Base-by-base conservation (phyloP, 139 green algal genomes). In the Chlamydomonas sp. region DNA sequence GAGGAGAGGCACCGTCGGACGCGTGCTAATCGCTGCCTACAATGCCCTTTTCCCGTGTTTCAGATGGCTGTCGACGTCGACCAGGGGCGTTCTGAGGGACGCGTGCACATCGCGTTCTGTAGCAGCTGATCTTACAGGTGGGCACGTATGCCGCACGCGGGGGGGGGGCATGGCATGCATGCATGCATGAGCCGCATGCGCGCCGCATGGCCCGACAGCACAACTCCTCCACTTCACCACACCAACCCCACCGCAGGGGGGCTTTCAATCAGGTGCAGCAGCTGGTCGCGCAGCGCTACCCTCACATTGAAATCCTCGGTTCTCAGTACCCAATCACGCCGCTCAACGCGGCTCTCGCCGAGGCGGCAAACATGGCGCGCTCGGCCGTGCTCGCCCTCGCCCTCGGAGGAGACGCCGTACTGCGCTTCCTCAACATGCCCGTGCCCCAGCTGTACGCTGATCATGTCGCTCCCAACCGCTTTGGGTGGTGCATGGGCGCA, bases 231-330 rank as follows among this genome's bases (percentile, higher is more conserved):
- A n/a, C 6, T n/a, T 54, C 6, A 16, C 34, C 24, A 60, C 50
- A 13, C 30, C 38, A 57, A 26, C 49, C 48, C 33, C 43, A 29
- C 24, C 57, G 71, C 75, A 84, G 83, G 73, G 79, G 81, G 24
- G 84, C 82, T 71, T 88, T 88, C 58, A 76, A 84, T 73, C 87
- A 92, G 71, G 73, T 84, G 20, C 39, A 75, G 58, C 66, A 87
- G 68, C 63, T 91, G 38, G 54, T 84, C 30, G 36, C 82, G 36
- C 75, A 85, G 57, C 73, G 64, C 33, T 83, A 74, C 16, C 73
- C 77, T 22, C 69, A 75, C 43, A 48, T 91, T 31, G 63, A 81
- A 54, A 72, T 93, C 3, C 5, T 74, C 1, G 67, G 78, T n/a
- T 59, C 48, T 28, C 84, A 73, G 35, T 85, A 89, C 67, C 87